Evolutionary conservation across 805 yeast genomes (phyloP), one percentile per base, ranked within the genome.

Genomic region (Gaillardinia entomophila): DNA sequence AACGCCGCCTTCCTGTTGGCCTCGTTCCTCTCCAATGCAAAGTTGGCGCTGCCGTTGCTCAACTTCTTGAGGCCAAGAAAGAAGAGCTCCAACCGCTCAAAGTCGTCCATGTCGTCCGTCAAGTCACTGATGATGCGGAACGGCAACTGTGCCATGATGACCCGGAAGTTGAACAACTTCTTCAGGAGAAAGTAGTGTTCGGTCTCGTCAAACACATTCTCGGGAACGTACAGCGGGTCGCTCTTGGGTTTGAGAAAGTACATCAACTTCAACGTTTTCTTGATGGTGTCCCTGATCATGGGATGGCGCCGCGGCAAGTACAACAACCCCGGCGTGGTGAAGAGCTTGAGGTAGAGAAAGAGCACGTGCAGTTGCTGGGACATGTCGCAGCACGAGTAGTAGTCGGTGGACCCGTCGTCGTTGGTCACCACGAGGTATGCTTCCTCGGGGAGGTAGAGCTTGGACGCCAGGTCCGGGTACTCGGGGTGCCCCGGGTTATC

Each of bases 381-480:
- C 13, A 48, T 41, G 28, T 53, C 59, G 20, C 44, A 50, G 50
- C 53, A 50, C 26, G 58, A 51, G 36, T 46, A 48, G 34, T 34
- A 38, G 6, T 16, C 28, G n/a, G 31, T 33, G 15, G 16, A 4
- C 14, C 20, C 8, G 3, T 32, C 31, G 14, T 11, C 12, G n/a
- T 34, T 40, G 13, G 30, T n/a, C 24, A 44, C 45, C 11, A 28
- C 17, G 5, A 42, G 47, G 27, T 44, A 46, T 2, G 42, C 48
- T n/a, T 40, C 34, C 2, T 17, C 27, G 13, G 50, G 48, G 12
- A 43, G 32, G 12, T 32, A 19, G 8, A 42, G 30, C 8, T 40
- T 37, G 10, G 16, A 19, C 7, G 31, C 26, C 3, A 19, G 14
- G 18, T 36, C 38, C 12, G 37, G 27, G 27, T 36, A 42, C 3